Evolutionary conservation across 805 yeast genomes (phyloP).

Genomic region (Starmerella roubikii): DNA sequence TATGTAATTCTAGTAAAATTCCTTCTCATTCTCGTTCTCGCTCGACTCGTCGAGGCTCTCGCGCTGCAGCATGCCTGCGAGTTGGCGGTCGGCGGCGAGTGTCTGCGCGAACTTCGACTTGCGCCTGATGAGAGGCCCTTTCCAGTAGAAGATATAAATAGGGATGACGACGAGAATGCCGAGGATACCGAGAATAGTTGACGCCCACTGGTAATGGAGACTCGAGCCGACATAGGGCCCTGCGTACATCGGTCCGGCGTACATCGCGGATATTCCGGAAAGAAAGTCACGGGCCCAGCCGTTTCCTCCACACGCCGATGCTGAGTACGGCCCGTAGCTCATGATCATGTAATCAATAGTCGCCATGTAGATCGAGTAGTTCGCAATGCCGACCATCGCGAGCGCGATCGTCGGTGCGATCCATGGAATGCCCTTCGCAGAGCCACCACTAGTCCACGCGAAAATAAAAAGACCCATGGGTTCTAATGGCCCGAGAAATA

Average conservation of each 20-base stretch:
- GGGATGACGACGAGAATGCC: constrained; percentile 29
- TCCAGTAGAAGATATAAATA: constrained; percentile 30
- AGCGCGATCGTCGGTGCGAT: constrained; percentile 32
- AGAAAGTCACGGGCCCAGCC: constrained; percentile 32
- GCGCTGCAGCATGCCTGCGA: constrained; percentile 16
- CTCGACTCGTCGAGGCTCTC: no score
- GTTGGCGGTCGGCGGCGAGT: constrained; percentile 13
- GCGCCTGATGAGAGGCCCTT: constrained; percentile 29
- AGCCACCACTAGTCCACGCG: constrained; percentile 34
- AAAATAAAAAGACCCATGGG: constrained; percentile 32
- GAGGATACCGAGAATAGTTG: constrained; percentile 29
- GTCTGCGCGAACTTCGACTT: constrained; percentile 29
- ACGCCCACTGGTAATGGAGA: constrained; percentile 30
- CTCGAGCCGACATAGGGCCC: constrained; percentile 26
- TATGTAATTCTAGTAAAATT: no score
- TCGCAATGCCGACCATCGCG: constrained; percentile 30
- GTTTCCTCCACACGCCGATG: constrained; percentile 34
- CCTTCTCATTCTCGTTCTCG: not conserved
- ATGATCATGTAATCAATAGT: constrained; percentile 35
- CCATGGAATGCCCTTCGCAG: constrained; percentile 26
- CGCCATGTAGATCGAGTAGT: constrained; percentile 32
- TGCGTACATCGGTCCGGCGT: constrained; percentile 30
- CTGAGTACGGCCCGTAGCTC: constrained; percentile 32
- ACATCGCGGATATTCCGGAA: constrained; percentile 32
- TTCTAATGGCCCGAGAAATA: constrained; percentile 30